Evolutionary conservation across 78 protist species (phyloP).

Genomic region (Speleostelium caveatum): DNA sequence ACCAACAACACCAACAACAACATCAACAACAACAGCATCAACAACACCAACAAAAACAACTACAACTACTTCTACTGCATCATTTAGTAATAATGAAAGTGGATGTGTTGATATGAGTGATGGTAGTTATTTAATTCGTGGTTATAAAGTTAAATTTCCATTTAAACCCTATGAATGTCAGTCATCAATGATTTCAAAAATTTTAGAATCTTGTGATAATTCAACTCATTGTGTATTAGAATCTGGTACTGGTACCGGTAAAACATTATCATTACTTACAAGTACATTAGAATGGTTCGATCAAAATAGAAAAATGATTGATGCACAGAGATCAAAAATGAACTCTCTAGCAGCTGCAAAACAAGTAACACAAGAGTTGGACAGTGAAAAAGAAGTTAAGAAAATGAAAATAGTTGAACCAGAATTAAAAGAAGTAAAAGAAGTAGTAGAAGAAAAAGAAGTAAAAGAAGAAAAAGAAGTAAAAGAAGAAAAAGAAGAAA

Average conservation of each 20-base stretch:
- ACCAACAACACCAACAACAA: no score
- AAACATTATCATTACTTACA: constrained; percentile 96
- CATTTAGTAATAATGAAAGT: no score
- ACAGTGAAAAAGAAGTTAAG: no score
- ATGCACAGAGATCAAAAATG: neutral
- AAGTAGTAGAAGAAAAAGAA: no score
- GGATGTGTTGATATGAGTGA: constrained; percentile 14
- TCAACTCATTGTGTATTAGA: constrained; percentile 31
- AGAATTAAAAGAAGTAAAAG: no score
- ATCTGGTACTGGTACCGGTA: constrained; percentile 93
- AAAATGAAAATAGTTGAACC: no score
- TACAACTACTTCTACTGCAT: no score
- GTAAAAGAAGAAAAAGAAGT: no score
- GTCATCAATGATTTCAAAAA: constrained; percentile 14
- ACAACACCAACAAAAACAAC: no score
- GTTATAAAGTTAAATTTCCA: constrained; percentile 23
- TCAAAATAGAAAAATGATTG: neutral
- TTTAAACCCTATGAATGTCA: constrained; percentile 38
- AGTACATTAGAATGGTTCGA: constrained; percentile 90
- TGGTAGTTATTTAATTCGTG: constrained; percentile 16
- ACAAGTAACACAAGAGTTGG: no score
- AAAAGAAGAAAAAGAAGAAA: neutral
- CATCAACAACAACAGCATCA: no score
- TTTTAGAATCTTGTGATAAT: constrained; percentile 3
- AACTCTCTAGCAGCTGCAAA: no score